Percentiles rank a stretch among this genome's conserved stretches.
Evolutionary conservation across 768 basidiomycete genomes (phyloP).

Genomic region (Serendipita indica): DNA sequence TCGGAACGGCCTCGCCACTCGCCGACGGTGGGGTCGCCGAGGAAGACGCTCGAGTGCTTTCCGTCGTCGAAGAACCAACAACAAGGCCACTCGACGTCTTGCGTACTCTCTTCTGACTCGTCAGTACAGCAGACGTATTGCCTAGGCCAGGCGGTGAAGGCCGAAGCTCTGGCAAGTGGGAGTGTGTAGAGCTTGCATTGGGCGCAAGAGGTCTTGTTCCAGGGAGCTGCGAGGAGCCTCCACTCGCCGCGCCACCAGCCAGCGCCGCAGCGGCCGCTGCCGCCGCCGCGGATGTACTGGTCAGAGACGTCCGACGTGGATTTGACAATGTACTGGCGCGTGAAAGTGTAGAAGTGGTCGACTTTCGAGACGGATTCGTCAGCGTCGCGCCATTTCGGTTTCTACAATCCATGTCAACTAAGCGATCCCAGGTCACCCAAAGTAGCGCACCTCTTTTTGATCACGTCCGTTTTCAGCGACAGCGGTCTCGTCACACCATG

Average conservation of each 20-base stretch:
- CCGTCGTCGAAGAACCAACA: too few relatives aligned
- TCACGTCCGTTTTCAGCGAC: slow-evolving; percentile 91
- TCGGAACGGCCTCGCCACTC: too few relatives aligned
- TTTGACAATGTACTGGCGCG: background rate
- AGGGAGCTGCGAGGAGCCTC: background rate
- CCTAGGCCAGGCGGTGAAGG: slow-evolving; percentile 4
- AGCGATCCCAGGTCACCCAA: background rate
- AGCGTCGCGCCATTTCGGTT: slow-evolving; percentile 4
- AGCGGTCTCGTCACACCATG: slow-evolving; percentile 90
- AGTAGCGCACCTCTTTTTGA: slow-evolving; percentile 71
- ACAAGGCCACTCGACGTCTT: too few relatives aligned
- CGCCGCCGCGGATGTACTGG: slow-evolving; percentile 4
- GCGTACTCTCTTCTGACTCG: too few relatives aligned
- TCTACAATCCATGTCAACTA: background rate
- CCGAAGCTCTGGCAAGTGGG: background rate
- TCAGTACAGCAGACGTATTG: too few relatives aligned
- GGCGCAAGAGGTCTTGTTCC: slow-evolving; percentile 4
- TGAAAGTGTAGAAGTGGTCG: background rate
- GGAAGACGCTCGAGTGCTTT: too few relatives aligned
- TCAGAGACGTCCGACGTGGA: slow-evolving; percentile 1
- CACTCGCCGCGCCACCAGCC: background rate
- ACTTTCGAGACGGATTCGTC: background rate
- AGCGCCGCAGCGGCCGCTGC: background rate
- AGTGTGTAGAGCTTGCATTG: background rate
- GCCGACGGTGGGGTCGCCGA: too few relatives aligned